Base-by-base conservation (phyloP, 1,284 basidiomycete species). In the Ganoderma lingzhi region DNA sequence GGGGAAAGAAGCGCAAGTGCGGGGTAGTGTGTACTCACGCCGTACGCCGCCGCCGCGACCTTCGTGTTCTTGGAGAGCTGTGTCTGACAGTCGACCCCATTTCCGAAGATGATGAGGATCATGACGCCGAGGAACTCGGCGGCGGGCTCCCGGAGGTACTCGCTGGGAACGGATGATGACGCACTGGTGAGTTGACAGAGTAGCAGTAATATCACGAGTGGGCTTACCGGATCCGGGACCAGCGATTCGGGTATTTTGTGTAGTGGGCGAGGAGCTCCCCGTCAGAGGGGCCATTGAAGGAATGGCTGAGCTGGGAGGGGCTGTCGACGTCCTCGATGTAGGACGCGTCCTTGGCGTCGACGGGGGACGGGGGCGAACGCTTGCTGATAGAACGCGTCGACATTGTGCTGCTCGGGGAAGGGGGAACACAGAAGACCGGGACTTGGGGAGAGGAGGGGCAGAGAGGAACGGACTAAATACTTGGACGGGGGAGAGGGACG, bases 81-180 rank as follows among this genome's bases (percentile, higher is more conserved):
- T 3, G 85, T 87, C 78, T 93, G 92, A 72, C 89, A 91, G 70
- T 88, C 83, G 39, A 87, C 88, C 51, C 89, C 91, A 64, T 78
- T 82, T 30, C 92, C 92, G 68, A 93, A 88, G 64, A 92, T 85
- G 66, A 92, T 83, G 14, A 93, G 81, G 45, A 92, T 82, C 82
- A 88, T 87, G 37, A 88, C 87, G 48, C 90, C 91, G 59, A 92
- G 77, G 74, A 92, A 91, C 78, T 93, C 92, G 4, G 91, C 92
- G 51, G 84, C 84, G 23, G 90, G 86, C 78, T 93, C 90, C 68
- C 88, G 84, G 58, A 92, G 76, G 30, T 68, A 78, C 80, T 82
- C 78, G 23, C 84, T 86, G 66, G 14, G 45, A 68, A 68, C 23
- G 23, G 23, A 23, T 12, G 15, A 42, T 23, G 64, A 63, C 56